A percentile compares a stretch with the other conserved stretches of the same genome.
Conservation (phyloP, 2,329 filamentous ascomycete species). For the Stachybotrys chartarum region DNA sequence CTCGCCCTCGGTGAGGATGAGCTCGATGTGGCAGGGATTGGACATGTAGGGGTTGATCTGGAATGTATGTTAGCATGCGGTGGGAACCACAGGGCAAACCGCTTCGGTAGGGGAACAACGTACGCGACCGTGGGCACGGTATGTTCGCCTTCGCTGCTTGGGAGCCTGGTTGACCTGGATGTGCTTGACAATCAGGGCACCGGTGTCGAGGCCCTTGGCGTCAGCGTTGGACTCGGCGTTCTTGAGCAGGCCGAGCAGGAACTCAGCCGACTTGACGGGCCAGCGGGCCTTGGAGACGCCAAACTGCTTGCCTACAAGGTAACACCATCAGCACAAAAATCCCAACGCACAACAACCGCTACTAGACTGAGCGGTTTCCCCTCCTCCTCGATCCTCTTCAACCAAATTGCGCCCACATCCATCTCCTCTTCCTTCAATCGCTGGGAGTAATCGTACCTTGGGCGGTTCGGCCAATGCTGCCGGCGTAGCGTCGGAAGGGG, state of each 20-base stretch:
- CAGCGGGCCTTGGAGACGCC: constrained; percentile 97
- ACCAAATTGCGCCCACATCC: not conserved
- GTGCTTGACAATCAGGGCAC: constrained; percentile 98
- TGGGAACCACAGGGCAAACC: too few relatives aligned
- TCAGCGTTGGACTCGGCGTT: constrained; percentile 97
- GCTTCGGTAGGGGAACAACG: constrained; percentile 42
- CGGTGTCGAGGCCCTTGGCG: constrained; percentile 94
- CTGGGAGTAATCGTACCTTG: constrained; percentile 74
- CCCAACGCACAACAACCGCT: not conserved
- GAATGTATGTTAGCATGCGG: constrained; percentile 16
- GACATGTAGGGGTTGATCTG: constrained; percentile 99
- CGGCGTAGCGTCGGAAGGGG: constrained; percentile 95
- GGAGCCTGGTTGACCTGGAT: constrained; percentile 99
- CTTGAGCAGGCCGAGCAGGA: constrained; percentile 93
- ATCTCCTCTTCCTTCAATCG: not conserved
- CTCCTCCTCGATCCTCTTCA: not conserved
- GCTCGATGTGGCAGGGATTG: constrained; percentile 99
- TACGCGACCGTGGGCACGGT: constrained; percentile 99
- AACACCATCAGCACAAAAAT: constrained; percentile 15
- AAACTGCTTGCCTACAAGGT: constrained; percentile 82
- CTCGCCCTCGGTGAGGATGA: constrained; percentile 96
- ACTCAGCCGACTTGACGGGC: constrained; percentile 98
- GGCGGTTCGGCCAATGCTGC: constrained; percentile 88
- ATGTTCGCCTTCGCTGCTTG: constrained; percentile 98
- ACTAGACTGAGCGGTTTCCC: not conserved